Conservation (phyloP, 1,284 basidiomycete species). For the Apiotrichum domesticum region DNA sequence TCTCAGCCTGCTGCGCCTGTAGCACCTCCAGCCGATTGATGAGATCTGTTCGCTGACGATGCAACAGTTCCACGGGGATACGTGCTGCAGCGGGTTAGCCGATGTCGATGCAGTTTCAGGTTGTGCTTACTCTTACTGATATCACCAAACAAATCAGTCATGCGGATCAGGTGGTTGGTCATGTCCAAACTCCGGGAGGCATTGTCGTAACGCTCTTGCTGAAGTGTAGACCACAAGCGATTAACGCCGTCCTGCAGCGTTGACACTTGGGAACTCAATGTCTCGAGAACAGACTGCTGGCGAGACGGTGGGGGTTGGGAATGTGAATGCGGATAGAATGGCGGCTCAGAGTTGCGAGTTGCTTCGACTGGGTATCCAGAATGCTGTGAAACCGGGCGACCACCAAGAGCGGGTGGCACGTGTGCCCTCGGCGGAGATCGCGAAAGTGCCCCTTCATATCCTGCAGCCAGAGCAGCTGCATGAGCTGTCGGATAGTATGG, state of each 20-base stretch:
- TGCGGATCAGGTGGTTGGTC: constrained; percentile 29
- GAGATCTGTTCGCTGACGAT: constrained; percentile 3
- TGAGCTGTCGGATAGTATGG: constrained; percentile 2
- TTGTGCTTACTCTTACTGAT: not conserved
- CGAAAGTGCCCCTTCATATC: not conserved
- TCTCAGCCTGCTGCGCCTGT: not conserved
- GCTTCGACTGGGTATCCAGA: constrained; percentile 6
- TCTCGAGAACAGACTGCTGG: constrained; percentile 14
- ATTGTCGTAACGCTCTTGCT: constrained; percentile 30
- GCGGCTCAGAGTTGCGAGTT: constrained; percentile 18
- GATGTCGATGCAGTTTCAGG: not conserved
- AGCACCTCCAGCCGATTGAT: constrained; percentile 2
- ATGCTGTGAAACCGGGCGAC: not conserved
- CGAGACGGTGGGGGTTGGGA: constrained; percentile 11
- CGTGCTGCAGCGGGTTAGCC: not conserved
- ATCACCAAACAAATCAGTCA: constrained; percentile 17
- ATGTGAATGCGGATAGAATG: constrained; percentile 14
- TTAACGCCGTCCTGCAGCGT: constrained; percentile 31
- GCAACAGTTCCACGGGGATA: constrained; percentile 1
- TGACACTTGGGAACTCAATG: constrained; percentile 21
- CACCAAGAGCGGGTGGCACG: not conserved
- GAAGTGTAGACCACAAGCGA: constrained; percentile 22
- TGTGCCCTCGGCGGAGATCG: not conserved
- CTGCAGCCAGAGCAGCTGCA: constrained; percentile 1
- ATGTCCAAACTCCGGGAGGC: constrained; percentile 27